Evolutionary conservation across 768 basidiomycete species (phyloP), one percentile per base, ranked within the genome.

Genomic region (Zangia roseola): DNA sequence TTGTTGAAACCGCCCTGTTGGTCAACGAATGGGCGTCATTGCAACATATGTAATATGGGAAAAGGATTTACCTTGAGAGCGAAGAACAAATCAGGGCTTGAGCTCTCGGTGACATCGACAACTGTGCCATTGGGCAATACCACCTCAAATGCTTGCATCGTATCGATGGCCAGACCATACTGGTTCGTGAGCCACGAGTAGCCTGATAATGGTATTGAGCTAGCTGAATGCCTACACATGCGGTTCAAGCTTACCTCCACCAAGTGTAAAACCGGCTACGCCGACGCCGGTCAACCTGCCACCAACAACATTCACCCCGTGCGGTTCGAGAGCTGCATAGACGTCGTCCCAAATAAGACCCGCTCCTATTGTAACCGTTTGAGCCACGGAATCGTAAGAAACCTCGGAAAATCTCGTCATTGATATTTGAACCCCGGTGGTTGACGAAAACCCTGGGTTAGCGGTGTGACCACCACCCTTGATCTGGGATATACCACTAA

Each of bases 261-360:
- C 82, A 0, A 84, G 71, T 5, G 69, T 73, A 43, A 81, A 74
- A 2, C 83, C 82, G 5, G 74, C 82, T 2, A 82, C 78, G 19
- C 83, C 82, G 5, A 82, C 74, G 10, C 82, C 83, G 2, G 71
- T 55, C 0, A 82, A 75, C 2, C 81, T 40, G 65, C 9, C 80
- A 4, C 84, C 83, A 5, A 84, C 73, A 10, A 84, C 80, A 39
- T 73, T 82, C 10, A 82, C 78, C 1, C 67, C 69, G 38, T 72
- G 56, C 1, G 77, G 79, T 8, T 67, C 74, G 1, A 86, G 71
- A 10, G 49, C 51, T 7, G 63, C 64, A 50, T 85, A 87, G 67
- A 80, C 83, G 40, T 84, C 74, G 56, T 87, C 84, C 85, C 84
- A 88, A 13, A 80, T 67, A 3, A 81, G 61, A 7, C 74, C 71